A percentile compares a stretch with the other conserved stretches of the same genome.
These are phyloP conservation scores for Blastomyces parvus DNA, from an alignment of 2,329 filamentous ascomycete genomes.

Conservation along the genomic window DNA sequence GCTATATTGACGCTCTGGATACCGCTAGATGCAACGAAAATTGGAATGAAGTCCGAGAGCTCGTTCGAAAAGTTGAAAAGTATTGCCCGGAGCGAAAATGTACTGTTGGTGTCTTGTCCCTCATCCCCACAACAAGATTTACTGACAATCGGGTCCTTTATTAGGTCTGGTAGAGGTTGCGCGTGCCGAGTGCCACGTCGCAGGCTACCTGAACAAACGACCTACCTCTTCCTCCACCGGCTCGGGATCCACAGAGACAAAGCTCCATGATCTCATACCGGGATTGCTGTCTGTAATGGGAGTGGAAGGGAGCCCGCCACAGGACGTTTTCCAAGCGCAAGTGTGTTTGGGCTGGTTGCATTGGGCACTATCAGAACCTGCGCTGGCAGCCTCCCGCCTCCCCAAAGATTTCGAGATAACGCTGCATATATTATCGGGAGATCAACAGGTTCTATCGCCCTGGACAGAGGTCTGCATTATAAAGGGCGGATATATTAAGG, in stretches of 20 bases:
- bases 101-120: conserved; percentile 37
- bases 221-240: conserved; percentile 23
- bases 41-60: conserved; percentile 79
- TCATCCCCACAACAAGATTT: conserved; percentile 13
- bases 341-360: conserved; percentile 80
- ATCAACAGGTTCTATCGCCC: conserved; percentile 47
- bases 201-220: conserved; percentile 40
- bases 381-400: conserved; percentile 50
- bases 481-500: conserved; percentile 69
- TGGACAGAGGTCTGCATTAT: conserved; percentile 78
- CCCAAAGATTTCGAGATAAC: conserved; percentile 54
- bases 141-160: conserved; percentile 7
- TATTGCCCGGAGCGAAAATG: conserved; percentile 79
- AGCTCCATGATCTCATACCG: conserved; percentile 34
- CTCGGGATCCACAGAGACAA: conserved; percentile 23
- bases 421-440: conserved; percentile 44
- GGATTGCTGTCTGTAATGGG: conserved; percentile 45
- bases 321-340: conserved; percentile 63
- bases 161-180: conserved; percentile 61
- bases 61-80: conserved; percentile 87
- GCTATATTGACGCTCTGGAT: conserved; percentile 76
- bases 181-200: conserved; percentile 57
- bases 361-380: conserved; percentile 64
- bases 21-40: conserved; percentile 76
- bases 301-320: conserved; percentile 43